phyloP scores from a whole-genome alignment of 441 rosid genomes.

The Aquilaria agallochum region DNA sequence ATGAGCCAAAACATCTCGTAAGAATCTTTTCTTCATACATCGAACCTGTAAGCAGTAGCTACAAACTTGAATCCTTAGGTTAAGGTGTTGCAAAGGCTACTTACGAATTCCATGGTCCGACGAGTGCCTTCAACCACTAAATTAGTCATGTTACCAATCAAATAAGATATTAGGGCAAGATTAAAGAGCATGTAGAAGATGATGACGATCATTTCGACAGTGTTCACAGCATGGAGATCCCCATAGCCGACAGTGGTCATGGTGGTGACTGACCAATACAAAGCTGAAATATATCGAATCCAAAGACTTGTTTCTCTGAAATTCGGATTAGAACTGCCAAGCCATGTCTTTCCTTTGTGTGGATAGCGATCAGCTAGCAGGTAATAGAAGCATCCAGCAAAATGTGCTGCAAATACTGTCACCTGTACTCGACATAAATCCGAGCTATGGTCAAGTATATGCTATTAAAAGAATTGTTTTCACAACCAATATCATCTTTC shows the following conservation, averaged over 20 bases:
- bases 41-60: not conserved
- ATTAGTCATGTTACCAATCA: conserved; percentile 78
- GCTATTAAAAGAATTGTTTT: no score
- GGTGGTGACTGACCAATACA: conserved; percentile 79
- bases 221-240: conserved; percentile 69
- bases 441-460: no score
- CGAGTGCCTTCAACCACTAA: conserved; percentile 73
- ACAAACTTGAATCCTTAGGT: no score
- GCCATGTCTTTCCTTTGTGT: conserved; percentile 55
- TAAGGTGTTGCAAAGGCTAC: conserved; percentile 12
- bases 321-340: conserved; percentile 45
- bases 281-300: conserved; percentile 50
- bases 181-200: conserved; percentile 68
- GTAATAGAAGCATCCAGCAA: conserved; percentile 70
- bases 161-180: conserved; percentile 66
- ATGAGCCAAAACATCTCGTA: conserved; percentile 2
- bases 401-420: conserved; percentile 54
- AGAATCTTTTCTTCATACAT: not conserved
- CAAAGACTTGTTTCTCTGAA: conserved; percentile 54
- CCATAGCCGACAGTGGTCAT: conserved; percentile 84
- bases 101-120: conserved; percentile 77
- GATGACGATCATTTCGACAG: conserved; percentile 54
- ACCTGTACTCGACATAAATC: conserved; percentile 29
- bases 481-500: no score
- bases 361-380: conserved; percentile 60